phyloP scores from a whole-genome alignment of 176 grass and related monocot genomes.

The Carex cristatella region DNA sequence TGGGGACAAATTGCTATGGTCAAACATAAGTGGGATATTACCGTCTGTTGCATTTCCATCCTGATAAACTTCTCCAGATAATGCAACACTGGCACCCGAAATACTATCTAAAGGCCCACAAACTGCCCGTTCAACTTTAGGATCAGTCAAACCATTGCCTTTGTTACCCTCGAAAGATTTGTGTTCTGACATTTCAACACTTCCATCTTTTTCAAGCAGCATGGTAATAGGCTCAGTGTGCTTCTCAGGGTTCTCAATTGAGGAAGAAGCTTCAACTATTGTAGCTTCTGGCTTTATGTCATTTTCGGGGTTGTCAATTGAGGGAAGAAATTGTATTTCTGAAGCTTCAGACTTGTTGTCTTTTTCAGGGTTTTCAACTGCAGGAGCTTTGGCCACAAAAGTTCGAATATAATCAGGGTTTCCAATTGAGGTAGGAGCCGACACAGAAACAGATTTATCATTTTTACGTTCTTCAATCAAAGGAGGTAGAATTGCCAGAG shows the following conservation, averaged over 20 bases:
- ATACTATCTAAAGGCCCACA: not conserved
- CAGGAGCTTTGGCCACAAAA: not conserved
- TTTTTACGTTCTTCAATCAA: not conserved
- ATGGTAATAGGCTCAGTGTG: not conserved
- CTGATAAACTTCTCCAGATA: not conserved
- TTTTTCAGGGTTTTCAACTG: not conserved
- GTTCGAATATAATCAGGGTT: not conserved
- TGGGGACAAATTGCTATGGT: not conserved
- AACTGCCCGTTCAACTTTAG: not conserved
- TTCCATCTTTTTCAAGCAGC: conserved; percentile 4
- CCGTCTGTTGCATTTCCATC: not conserved
- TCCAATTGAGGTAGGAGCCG: not conserved
- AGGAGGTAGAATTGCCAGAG: not conserved
- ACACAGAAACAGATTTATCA: not conserved
- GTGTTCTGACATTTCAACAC: conserved; percentile 12
- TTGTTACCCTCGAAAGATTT: conserved; percentile 1
- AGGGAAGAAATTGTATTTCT: not conserved
- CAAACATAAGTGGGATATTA: not conserved
- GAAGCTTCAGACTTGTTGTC: not conserved
- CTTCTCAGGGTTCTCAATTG: not conserved
- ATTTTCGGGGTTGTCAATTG: not conserved
- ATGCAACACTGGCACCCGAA: not conserved
- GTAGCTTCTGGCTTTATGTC: not conserved
- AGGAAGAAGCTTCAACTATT: not conserved
- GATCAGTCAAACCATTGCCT: not conserved